phyloP scores from a whole-genome alignment of 2,329 filamentous ascomycete genomes.

The Akanthomyces muscarius region DNA sequence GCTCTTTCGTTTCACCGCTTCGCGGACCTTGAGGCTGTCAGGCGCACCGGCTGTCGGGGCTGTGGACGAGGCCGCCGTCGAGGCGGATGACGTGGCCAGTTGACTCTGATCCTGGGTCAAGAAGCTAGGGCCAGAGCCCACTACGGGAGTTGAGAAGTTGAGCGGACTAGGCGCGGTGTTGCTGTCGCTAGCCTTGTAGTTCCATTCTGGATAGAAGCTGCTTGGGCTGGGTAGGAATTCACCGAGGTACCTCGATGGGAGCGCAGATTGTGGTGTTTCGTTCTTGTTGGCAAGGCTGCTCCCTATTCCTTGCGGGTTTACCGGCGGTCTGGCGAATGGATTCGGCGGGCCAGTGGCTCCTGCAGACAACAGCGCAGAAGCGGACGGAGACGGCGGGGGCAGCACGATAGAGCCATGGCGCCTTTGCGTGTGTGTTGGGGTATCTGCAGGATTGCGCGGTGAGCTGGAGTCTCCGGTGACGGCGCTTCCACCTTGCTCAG shows the following conservation, averaged over 20 bases:
- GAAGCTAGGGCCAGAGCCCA: slow-evolving; percentile 59
- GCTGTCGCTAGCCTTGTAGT: slow-evolving; percentile 65
- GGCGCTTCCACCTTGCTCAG: slow-evolving; percentile 67
- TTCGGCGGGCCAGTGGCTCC: slow-evolving; percentile 91
- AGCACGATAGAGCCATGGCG: slow-evolving; percentile 67
- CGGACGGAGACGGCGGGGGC: slow-evolving; percentile 88
- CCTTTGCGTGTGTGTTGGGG: slow-evolving; percentile 49
- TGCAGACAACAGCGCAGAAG: slow-evolving; percentile 79
- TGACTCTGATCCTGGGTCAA: slow-evolving; percentile 49
- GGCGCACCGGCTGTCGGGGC: not conserved
- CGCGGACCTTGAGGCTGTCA: slow-evolving; percentile 7
- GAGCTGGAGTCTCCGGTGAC: slow-evolving; percentile 69
- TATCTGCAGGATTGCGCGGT: slow-evolving; percentile 55
- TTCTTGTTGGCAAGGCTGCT: slow-evolving; percentile 25
- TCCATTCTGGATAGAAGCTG: slow-evolving; percentile 90
- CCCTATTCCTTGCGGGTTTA: slow-evolving; percentile 52
- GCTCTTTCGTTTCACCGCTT: slow-evolving; percentile 17
- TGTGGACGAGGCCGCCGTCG: not conserved
- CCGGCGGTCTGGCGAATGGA: slow-evolving; percentile 81
- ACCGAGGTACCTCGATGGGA: slow-evolving; percentile 88
- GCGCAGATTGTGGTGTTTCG: slow-evolving; percentile 79
- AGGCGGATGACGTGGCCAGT: slow-evolving; percentile 15
- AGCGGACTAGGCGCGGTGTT: slow-evolving; percentile 90
- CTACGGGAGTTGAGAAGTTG: slow-evolving; percentile 82
- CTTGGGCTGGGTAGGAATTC: slow-evolving; percentile 87